Base-by-base conservation (phyloP, 306 rosid genomes). In the Trifolium subterraneum region DNA sequence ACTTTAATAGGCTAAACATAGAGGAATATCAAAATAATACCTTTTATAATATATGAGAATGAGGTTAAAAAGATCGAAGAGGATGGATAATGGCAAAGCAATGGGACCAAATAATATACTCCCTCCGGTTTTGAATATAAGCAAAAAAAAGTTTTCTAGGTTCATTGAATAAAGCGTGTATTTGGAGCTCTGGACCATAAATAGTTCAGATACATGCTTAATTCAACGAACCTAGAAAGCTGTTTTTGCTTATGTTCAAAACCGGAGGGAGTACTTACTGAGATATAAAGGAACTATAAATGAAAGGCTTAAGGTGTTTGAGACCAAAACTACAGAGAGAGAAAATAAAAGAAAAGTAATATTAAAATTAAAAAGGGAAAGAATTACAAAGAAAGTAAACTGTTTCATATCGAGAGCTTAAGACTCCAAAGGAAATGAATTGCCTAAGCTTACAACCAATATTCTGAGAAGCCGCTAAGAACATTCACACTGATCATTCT, bases 11-110 rank as follows among this genome's bases (percentile, higher is more conserved):
- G 68, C 27, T 35, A 16, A 63, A 63, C 36, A 63, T 16, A 36
- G 14, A 63, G 48, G 47, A 63, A 19, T 45, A 63, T 35, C 29
- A 63, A 63, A 63, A 36, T 63, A 23, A 56, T 23, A 22, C 44
- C n/a, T 63, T 8, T 35, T 18, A 5, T 63, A 63, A 36, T 16
- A 35, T 63, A 31, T 31, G 44, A n/a, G 45, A 35, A 9, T 33
- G 44, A 33, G 23, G 25, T 33, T n/a, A 62, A 62, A 62, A 60
- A n/a, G 16, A 9, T 35, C 35, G 45, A 16, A 16, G 68, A 35
- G 25, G 27, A 35, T 16, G 20, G 66, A 61, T 61, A 31, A 61
- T 33, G 13, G 42, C 66, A 31, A 60, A 60, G 66, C 66, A 60
- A 31, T 56, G 23, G 63, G 10, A 52, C 25, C 59, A 52, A 51